Evolutionary conservation across 2,329 filamentous ascomycete species (phyloP).

Genomic region (Didymella glomerata): DNA sequence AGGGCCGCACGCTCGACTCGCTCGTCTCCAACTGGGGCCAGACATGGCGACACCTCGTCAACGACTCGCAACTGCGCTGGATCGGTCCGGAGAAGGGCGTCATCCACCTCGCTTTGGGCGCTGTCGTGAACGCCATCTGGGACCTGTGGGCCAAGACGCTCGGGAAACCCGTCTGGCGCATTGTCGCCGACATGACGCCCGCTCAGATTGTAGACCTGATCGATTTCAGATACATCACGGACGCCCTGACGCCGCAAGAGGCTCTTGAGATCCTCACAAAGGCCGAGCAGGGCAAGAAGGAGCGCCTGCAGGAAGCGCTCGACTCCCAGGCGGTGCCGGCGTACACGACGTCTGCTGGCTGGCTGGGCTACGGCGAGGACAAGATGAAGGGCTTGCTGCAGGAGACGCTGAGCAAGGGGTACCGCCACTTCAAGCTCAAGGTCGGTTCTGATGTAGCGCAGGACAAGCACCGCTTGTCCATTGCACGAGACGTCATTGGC

Average conservation of each 20-base stretch:
- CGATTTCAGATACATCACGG: constrained; percentile 94
- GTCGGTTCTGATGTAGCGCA: constrained; percentile 77
- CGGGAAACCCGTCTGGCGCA: constrained; percentile 86
- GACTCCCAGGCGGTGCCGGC: constrained; percentile 80
- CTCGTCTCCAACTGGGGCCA: constrained; percentile 83
- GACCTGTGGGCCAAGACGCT: constrained; percentile 93
- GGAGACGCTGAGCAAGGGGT: constrained; percentile 79
- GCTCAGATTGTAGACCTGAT: constrained; percentile 88
- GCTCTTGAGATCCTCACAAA: constrained; percentile 75
- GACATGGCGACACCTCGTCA: constrained; percentile 92
- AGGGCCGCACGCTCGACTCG: constrained; percentile 76
- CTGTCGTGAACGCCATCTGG: constrained; percentile 91
- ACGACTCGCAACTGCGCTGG: constrained; percentile 90
- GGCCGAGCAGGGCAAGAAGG: constrained; percentile 71
- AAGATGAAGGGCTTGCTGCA: constrained; percentile 80
- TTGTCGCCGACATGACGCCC: constrained; percentile 88
- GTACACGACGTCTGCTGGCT: constrained; percentile 89
- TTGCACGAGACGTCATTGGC: constrained; percentile 81
- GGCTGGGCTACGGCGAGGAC: constrained; percentile 89
- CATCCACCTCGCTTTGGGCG: constrained; percentile 88
- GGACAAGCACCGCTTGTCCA: constrained; percentile 73
- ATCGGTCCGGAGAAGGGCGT: constrained; percentile 95
- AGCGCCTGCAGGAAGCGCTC: constrained; percentile 77
- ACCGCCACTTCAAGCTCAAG: constrained; percentile 90
- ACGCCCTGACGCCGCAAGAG: constrained; percentile 88